Evolutionary conservation across 495 filamentous ascomycete genomes (phyloP), one percentile per base, ranked within the genome.

Genomic region (Talaromyces nanjingensis): DNA sequence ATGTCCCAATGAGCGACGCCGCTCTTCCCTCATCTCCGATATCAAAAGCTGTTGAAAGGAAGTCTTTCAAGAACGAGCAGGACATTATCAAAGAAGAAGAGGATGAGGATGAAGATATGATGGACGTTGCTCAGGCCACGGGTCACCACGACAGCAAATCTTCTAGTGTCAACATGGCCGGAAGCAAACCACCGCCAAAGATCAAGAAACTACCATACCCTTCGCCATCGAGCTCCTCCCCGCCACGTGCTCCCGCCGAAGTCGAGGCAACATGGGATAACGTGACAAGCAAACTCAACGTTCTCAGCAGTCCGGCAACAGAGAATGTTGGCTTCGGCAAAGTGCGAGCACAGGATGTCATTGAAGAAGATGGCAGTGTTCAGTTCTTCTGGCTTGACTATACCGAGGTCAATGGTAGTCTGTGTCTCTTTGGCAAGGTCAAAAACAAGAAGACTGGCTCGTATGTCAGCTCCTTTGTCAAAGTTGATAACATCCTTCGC

Each of bases 381-480:
- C 89, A 88, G 67, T 89, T 98, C 80, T 98, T 97, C 76, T 98
- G 94, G 94, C 86, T 92, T 12, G 94, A 98, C 71, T 98, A 96
- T 68, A 92, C 91, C 0, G 94, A 98, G 72, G 79, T 97, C 73
- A 92, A 93, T 70, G 96, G 93, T 49, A 91, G 86, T 66, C 79
- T 98, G 3, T 97, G 92, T 73, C 82, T 98, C 39, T 98, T 98
- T 75, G 94, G 94, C 59, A 98, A 98, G 71, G 96, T 97, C 2
- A 88, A 89, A 70, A 92, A 97, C 74, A 97, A 93, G 74, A 89
- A 87, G 66, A 89, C 83, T 25, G 87, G 85, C 37, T 78, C 77
- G 34, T 92, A 88, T 72, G 88, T 91, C 34, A 97, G 93, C 75
- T 96, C 93, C 62, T 98, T 98, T 68, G 85, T 96, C 72, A 98